Percentiles rank a stretch among this genome's conserved stretches.
These are phyloP conservation scores for Kickxella alabastrina DNA, from an alignment of 192 early-diverging fungal genomes.

Conservation along the genomic window DNA sequence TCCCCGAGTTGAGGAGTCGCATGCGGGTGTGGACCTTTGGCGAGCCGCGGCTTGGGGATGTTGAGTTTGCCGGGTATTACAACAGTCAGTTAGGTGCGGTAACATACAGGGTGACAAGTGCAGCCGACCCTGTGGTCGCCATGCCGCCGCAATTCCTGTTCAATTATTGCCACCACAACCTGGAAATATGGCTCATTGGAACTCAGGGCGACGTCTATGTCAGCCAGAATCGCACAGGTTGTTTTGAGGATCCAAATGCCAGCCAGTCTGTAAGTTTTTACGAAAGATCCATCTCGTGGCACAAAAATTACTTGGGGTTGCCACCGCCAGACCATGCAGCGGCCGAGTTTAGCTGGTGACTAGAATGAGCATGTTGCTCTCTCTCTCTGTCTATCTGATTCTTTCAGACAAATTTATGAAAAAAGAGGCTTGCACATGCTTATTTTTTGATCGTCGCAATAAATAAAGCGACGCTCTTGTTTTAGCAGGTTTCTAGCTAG, in stretches of 20 bases:
- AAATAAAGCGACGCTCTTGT: background rate
- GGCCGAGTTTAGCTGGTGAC: constrained; percentile 45
- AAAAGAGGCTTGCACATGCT: no score
- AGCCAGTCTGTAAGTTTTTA: constrained; percentile 41
- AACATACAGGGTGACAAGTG: constrained; percentile 38
- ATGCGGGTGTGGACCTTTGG: constrained; percentile 46
- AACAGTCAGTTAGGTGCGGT: constrained; percentile 24
- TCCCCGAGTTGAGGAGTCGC: constrained; percentile 15
- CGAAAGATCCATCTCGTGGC: constrained; percentile 33
- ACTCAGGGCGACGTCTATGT: constrained; percentile 37
- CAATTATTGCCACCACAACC: constrained; percentile 42
- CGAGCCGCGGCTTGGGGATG: constrained; percentile 36
- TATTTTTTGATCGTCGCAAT: background rate
- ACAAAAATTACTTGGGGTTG: constrained; percentile 46
- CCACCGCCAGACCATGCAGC: constrained; percentile 42
- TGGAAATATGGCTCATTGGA: constrained; percentile 41
- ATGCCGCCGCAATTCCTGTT: constrained; percentile 39
- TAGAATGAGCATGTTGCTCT: background rate
- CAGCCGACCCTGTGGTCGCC: constrained; percentile 38
- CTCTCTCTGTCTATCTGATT: background rate
- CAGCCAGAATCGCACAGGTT: constrained; percentile 17
- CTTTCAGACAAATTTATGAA: no score
- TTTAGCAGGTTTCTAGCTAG: no score
- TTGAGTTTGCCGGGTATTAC: constrained; percentile 30
- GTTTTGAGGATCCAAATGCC: constrained; percentile 35